Base-by-base conservation (phyloP, 2,329 filamentous ascomycete species). In the Apiospora phragmitis region DNA sequence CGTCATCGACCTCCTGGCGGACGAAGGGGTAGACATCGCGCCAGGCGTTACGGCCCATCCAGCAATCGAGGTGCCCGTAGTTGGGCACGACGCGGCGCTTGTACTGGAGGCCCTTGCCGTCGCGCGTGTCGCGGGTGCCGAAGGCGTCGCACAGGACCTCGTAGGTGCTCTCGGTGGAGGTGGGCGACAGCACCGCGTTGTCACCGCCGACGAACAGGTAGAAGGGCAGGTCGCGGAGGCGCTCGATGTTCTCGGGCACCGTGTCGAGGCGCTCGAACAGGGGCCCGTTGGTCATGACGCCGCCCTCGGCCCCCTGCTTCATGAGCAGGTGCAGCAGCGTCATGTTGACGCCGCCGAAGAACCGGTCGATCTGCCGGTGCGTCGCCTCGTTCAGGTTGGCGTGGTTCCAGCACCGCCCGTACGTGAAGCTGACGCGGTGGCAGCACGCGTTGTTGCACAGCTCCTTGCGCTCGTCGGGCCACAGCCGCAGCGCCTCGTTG, bases 391-490 rank as follows among this genome's bases (percentile, higher is more conserved):
- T 92, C 41, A 92, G 84, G 77, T 92, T 92, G 4, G 75, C 77
- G 78, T 92, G 90, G 75, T 86, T 89, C 90, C 90, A 93, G 79
- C 85, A 88, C 72, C 88, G 85, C 45, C 90, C 90, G 74, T 91
- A 92, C 18, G 89, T 85, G 32, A 92, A 80, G 6, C 85, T 85
- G 69, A 84, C 83, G 21, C 90, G 86, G 79, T 92, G 90, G 80
- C 90, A 92, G 68, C 84, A 84, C 2, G 87, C 86, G 72, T 85
- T 90, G 77, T 84, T 87, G 81, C 90, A 93, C 3, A 90, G 83
- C 80, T 92, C 90, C 35, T 81, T 79, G 11, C 84, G 80, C 14
- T 80, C 79, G 59, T 86, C 85, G 0, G 90, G 89, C 75, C 90
- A 87, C 67, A 91, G 83, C 0, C 90, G 84, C 49, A 92, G 80